Evolutionary conservation across 2,329 filamentous ascomycete species (phyloP), one percentile per base, ranked within the genome.

Genomic region (Elsinoe arachidis): DNA sequence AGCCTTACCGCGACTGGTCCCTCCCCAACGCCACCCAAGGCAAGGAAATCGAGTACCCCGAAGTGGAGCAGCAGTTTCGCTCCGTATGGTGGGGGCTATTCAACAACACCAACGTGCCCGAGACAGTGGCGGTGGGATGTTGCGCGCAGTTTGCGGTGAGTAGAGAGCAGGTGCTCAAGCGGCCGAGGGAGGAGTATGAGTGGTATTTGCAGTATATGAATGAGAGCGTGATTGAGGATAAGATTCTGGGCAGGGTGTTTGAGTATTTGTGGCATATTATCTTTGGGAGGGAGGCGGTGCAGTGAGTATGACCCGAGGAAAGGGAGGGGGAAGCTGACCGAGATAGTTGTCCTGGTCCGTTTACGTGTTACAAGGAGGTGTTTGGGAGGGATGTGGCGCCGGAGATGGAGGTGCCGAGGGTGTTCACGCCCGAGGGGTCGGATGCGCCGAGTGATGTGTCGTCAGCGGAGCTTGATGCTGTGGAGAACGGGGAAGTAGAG

Each of bases 211-310:
- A 73, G 2, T 81, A 79, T 79, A 63, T 81, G 12, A 46, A 74
- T 12, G 64, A 75, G 2, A 80, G 78, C 0, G 62, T 70, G 0
- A 61, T 81, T 44, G 64, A 65, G 0, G 78, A 81, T 66, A 72
- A 71, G 38, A 68, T 80, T 33, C 78, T 75, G 58, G 79, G 79
- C 3, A 67, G 79, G 17, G 74, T 82, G 7, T 72, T 81, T 69
- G 80, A 82, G 62, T 82, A 81, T 66, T 77, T 76, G n/a, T 82
- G 80, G 80, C 80, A 82, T 61, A 80, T 78, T 76, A 73, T 67
- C 70, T 74, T 65, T 58, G 65, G 47, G n/a, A 52, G 15, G 30
- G 47, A 52, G 47, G 47, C 47, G 41, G 41, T 46, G 19, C 41
- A 46, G 41, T 46, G 41, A 46, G 41, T 46, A 26, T 46, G 12